Percentiles rank a stretch among this genome's conserved stretches.
Evolutionary conservation across 2,329 filamentous ascomycete species (phyloP).

Genomic region (Epichloe sibirici): DNA sequence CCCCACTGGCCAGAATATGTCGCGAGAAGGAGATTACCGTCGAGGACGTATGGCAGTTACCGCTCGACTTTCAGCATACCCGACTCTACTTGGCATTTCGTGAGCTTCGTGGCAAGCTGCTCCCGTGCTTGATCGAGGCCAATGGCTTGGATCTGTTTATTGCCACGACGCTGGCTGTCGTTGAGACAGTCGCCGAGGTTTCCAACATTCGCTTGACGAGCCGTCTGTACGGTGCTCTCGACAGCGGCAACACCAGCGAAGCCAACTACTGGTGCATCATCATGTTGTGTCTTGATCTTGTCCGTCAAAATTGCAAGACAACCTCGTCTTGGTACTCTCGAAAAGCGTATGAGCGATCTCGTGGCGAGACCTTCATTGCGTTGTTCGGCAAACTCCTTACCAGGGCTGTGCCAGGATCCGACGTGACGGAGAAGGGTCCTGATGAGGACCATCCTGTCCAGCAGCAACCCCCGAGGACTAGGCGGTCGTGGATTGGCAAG

Average conservation of each 20-base stretch:
- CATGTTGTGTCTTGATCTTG: conserved; percentile 22
- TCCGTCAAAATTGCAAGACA: conserved; percentile 24
- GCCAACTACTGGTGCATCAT: conserved; percentile 25
- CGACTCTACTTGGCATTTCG: conserved; percentile 64
- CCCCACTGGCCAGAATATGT: conserved; percentile 56
- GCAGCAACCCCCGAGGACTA: not conserved
- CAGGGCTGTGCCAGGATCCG: conserved; percentile 25
- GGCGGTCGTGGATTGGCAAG: conserved; percentile 10
- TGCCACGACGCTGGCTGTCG: conserved; percentile 48
- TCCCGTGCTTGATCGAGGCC: conserved; percentile 55
- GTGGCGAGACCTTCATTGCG: conserved; percentile 50
- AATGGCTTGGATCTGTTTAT: conserved; percentile 71
- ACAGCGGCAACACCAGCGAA: conserved; percentile 16
- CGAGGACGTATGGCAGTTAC: conserved; percentile 70
- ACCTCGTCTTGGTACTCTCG: conserved; percentile 64
- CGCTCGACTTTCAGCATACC: conserved; percentile 70
- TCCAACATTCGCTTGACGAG: conserved; percentile 26
- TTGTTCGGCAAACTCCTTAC: conserved; percentile 27
- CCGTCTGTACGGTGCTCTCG: conserved; percentile 23
- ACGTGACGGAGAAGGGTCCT: conserved; percentile 23
- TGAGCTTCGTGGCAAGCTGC: conserved; percentile 58
- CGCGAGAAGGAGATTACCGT: conserved; percentile 56
- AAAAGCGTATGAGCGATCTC: conserved; percentile 69
- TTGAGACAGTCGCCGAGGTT: conserved; percentile 30
- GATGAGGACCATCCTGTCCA: conserved; percentile 7